Percentiles rank a stretch among this genome's conserved stretches.
phyloP scores from a whole-genome alignment of 2,329 filamentous ascomycete genomes.

The Aspergillus sp. region DNA sequence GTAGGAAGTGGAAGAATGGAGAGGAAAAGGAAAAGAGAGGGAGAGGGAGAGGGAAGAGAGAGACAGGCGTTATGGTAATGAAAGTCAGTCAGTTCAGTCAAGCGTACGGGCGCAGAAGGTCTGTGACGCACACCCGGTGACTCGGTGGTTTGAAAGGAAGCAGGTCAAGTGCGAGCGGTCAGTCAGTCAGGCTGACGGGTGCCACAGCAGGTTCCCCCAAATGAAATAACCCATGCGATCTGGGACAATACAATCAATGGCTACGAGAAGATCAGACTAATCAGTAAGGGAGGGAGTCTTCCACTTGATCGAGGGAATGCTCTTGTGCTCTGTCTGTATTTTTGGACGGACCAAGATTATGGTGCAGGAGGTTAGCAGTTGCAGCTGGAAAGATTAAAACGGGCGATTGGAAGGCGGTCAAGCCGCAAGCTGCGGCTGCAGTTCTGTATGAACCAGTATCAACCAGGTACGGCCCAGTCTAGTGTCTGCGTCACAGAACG shows the following conservation, averaged over 20 bases:
- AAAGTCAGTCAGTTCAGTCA: not conserved
- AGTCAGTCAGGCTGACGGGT: conserved; percentile 20
- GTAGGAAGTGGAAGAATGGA: conserved; percentile 21
- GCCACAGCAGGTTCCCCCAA: not conserved
- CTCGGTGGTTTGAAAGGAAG: conserved; percentile 31
- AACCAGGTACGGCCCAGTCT: conserved; percentile 1
- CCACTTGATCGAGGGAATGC: not conserved
- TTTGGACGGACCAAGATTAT: not conserved
- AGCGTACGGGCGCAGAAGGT: conserved; percentile 22
- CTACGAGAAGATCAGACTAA: not conserved
- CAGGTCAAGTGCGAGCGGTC: conserved; percentile 27
- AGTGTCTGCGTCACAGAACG: not conserved
- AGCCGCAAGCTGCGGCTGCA: not conserved
- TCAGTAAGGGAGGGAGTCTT: conserved; percentile 6
- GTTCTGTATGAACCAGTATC: conserved; percentile 5
- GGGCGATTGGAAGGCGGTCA: conserved; percentile 12
- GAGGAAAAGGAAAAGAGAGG: conserved; percentile 14
- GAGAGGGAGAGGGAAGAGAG: conserved; percentile 7
- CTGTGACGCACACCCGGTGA: conserved; percentile 49
- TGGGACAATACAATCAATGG: conserved; percentile 6
- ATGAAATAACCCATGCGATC: conserved; percentile 2
- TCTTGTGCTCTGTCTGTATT: not conserved
- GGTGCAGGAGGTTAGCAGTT: not conserved
- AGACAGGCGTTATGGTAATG: not conserved
- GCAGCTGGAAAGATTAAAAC: not conserved